phyloP scores from a whole-genome alignment of 2,329 filamentous ascomycete genomes.

The Alternaria triticina region DNA sequence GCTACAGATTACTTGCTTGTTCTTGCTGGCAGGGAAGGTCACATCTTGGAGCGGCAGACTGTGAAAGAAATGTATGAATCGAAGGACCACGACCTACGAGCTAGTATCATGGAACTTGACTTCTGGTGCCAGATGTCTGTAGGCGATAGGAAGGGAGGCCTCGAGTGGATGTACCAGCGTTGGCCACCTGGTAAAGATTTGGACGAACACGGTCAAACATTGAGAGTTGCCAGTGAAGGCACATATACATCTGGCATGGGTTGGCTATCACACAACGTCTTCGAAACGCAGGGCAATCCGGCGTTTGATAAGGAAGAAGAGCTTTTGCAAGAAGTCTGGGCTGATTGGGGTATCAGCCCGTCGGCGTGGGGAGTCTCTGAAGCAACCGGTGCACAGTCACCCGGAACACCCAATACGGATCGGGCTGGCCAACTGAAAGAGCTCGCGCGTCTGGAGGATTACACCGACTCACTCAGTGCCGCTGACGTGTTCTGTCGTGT shows the following conservation, averaged over 20 bases:
- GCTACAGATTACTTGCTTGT: constrained; percentile 82
- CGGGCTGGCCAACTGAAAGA: constrained; percentile 16
- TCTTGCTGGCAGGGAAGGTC: constrained; percentile 87
- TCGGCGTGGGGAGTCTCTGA: constrained; percentile 56
- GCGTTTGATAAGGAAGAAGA: constrained; percentile 64
- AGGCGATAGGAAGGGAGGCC: constrained; percentile 83
- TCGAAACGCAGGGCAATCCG: constrained; percentile 47
- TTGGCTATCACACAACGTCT: constrained; percentile 69
- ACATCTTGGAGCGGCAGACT: constrained; percentile 72
- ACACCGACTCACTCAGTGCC: constrained; percentile 67
- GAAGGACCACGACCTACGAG: constrained; percentile 76
- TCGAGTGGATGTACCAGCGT: constrained; percentile 85
- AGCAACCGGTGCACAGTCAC: background rate
- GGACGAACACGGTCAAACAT: constrained; percentile 69
- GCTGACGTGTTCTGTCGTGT: constrained; percentile 66
- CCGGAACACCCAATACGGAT: background rate
- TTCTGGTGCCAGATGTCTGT: constrained; percentile 98
- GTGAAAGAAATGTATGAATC: constrained; percentile 73
- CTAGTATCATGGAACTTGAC: constrained; percentile 81
- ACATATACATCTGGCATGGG: constrained; percentile 84
- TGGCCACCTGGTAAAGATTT: constrained; percentile 76
- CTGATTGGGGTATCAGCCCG: constrained; percentile 71
- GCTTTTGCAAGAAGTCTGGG: constrained; percentile 68
- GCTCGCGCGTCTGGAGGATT: constrained; percentile 60
- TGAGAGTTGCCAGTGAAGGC: constrained; percentile 80